Base-by-base conservation (phyloP, 1,139 yeast genomes). In the Geotrichum fermentans region DNA sequence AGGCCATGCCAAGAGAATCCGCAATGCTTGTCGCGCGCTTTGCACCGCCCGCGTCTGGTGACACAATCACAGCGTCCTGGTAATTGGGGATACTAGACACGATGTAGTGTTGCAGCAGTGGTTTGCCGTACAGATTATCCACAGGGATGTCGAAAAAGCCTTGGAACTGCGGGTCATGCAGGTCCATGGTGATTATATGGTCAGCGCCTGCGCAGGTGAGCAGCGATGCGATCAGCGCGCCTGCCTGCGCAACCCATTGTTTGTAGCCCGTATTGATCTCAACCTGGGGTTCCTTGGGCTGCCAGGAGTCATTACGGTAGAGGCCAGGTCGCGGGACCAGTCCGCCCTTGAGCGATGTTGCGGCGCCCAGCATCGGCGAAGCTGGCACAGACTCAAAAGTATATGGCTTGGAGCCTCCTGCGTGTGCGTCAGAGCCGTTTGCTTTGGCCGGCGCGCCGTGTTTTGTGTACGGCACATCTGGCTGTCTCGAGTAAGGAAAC, bases 11-110 rank as follows among this genome's bases (percentile, higher is more conserved):
- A 53, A 94, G 71, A 0, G 85, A 78, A 68, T 92, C 99, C 1
- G 98, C 98, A 55, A 92, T 78, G 1, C 92, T 83, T 1, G 96
- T 86, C 30, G 98, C 97, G 56, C 97, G 73, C 65, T 92, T 92
- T 44, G 97, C 97, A 54, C 97, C 98, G 62, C 97, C 97, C 43
- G 96, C 90, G 68, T 90, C 97, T 0, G 97, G 97, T 0, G 96
- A 86, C 26, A 90, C 96, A 58, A 90, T 80, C 10, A 89, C 95
- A 49, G 89, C 83, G 35, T 87, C 83, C 55, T 77, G 78, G 64
- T 80, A 86, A 56, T 84, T 70, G 14, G 94, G 90, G 48, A 89
- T 80, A 55, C 74, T 75, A 56, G 84, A 82, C 28, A 78, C 73
- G 52, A 90, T 87, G 66, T 86, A 90, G 58, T 85, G 83, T 66